Base-by-base conservation (phyloP, 2,329 filamentous ascomycete species). In the Diaporthe helianthi region DNA sequence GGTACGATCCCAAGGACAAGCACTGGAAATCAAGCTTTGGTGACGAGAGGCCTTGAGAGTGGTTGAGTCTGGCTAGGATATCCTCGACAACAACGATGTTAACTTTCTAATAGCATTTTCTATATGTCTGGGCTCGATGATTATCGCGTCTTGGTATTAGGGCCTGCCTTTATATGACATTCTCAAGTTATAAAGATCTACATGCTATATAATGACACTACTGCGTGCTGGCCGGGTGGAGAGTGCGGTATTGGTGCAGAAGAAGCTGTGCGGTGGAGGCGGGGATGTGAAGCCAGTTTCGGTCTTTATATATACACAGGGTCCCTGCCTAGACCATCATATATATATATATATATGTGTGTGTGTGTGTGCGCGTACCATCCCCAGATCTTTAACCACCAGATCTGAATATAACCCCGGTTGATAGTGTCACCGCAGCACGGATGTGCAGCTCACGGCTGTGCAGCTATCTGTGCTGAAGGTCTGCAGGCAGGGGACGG, bases 71-170 rank as follows among this genome's bases (percentile, higher is more conserved):
- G 93, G 77, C 63, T 84, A 81, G 87, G 87, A 97, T 77, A 78
- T 97, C 71, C 83, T 99, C 69, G 94, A 97, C 79, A 99, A 99
- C 79, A 99, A 99, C 79, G 92, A 93, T 67, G 94, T 99, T 75
- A 99, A 99, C 79, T 88, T 98, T 69, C 79, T 95, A 68, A 98
- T 98, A 95, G 94, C 95, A 0, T 85, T 88, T 17, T 84, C 85
- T 5, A 94, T 97, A 87, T 97, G 93, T 77, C 73, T 94, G 22
- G 88, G 90, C 5, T 92, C 90, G 5, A 97, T 98, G 88, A 83
- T 81, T 0, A 80, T 88, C 41, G 89, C 87, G 33, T 80, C 84
- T 54, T 89, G 85, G 86, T 84, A 86, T 70, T 91, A 89, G 89
- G 83, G 80, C 7, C 76, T 90, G 29, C 84, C 87, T 9, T 75